A percentile compares a stretch with the other conserved stretches of the same genome.
These are phyloP conservation scores for Trichoderma sp. DNA, from an alignment of 2,329 filamentous ascomycete genomes.

Conservation along the genomic window DNA sequence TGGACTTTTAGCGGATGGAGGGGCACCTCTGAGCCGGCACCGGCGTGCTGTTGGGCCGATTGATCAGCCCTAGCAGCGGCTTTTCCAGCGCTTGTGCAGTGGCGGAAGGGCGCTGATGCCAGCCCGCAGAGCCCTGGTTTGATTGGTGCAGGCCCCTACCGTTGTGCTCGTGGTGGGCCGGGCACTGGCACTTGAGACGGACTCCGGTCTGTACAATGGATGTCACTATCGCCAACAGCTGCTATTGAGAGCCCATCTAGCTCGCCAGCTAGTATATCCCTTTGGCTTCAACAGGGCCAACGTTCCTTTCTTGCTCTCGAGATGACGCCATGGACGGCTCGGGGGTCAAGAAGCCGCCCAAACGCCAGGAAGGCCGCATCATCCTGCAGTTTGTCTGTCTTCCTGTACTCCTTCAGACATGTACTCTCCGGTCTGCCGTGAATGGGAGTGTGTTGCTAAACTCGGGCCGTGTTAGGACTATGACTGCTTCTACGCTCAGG, in stretches of 20 bases:
- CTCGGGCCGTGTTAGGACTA: slow-evolving; percentile 54
- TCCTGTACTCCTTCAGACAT: background rate
- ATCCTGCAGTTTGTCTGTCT: slow-evolving; percentile 76
- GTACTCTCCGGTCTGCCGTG: background rate
- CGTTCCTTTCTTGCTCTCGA: background rate
- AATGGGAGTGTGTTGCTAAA: slow-evolving; percentile 13
- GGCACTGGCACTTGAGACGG: background rate
- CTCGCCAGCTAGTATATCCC: background rate
- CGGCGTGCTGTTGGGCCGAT: background rate
- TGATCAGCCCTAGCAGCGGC: background rate
- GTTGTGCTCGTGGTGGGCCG: background rate
- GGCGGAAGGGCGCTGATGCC: slow-evolving; percentile 4
- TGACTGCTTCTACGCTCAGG: slow-evolving; percentile 93
- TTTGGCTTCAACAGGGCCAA: background rate
- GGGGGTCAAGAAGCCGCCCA: slow-evolving; percentile 30
- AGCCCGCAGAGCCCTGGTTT: background rate
- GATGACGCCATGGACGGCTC: slow-evolving; percentile 12
- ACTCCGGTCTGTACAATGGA: background rate
- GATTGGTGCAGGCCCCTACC: background rate
- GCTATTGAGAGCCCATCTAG: background rate
- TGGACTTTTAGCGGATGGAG: background rate
- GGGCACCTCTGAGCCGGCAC: slow-evolving; percentile 9
- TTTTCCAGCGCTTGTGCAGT: background rate
- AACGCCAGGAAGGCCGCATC: slow-evolving; percentile 60
- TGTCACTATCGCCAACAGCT: background rate